These are phyloP conservation scores for Hypholoma fasciculare DNA, from an alignment of 768 basidiomycete species.

Conservation along the genomic window DNA sequence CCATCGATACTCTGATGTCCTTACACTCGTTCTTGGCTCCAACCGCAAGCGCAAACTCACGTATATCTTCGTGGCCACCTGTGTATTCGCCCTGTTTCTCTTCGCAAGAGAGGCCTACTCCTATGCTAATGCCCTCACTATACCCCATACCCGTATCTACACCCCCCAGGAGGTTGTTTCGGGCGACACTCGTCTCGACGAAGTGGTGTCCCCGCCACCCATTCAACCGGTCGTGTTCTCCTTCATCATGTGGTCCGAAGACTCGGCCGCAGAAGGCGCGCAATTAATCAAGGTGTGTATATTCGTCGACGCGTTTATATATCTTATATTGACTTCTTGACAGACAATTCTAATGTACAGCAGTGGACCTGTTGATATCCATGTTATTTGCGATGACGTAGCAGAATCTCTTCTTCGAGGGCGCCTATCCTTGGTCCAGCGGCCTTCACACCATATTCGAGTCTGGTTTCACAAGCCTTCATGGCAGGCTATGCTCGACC, in stretches of 20 bases:
- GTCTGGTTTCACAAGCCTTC: conserved; percentile 44
- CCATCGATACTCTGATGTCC: conserved; percentile 1
- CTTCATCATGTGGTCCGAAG: conserved; percentile 43
- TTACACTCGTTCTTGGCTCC: conserved; percentile 1
- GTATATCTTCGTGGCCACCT: conserved; percentile 12
- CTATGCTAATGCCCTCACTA: neutral
- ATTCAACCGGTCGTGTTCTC: conserved; percentile 37
- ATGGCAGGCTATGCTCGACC: conserved; percentile 40
- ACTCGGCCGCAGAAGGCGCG: conserved; percentile 42
- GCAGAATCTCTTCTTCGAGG: conserved; percentile 39
- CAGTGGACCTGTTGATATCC: conserved; percentile 37
- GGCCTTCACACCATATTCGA: conserved; percentile 34
- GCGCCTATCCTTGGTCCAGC: conserved; percentile 37
- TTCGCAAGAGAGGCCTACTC: conserved; percentile 16
- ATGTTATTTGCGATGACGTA: conserved; percentile 44
- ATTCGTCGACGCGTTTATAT: neutral
- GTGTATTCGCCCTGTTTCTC: conserved; percentile 16
- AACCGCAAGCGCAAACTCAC: conserved; percentile 22
- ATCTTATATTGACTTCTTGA: conserved; percentile 1
- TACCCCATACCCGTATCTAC: no score
- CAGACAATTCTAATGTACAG: conserved; percentile 41
- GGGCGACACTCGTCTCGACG: no score
- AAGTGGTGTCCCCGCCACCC: no score
- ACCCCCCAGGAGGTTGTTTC: no score
- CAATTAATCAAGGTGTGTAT: conserved; percentile 40